phyloP scores from a whole-genome alignment of 768 basidiomycete genomes.

The Lyophyllum shimeji region DNA sequence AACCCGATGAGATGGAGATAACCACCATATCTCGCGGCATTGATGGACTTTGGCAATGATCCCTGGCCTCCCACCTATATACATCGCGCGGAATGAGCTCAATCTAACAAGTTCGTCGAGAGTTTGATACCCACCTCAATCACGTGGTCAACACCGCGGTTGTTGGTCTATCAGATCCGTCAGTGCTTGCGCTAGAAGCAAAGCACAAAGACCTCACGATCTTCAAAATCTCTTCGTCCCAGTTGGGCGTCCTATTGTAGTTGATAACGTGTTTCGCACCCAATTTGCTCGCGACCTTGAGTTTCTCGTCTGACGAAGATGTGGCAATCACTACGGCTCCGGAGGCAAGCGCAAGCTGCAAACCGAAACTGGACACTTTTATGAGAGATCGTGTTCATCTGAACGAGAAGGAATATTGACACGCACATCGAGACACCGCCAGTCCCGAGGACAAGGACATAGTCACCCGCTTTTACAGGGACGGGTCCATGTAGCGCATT shows the following conservation, averaged over 20 bases:
- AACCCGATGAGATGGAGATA: slow-evolving; percentile 50
- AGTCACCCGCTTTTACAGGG: slow-evolving; percentile 57
- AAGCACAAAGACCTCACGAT: slow-evolving; percentile 20
- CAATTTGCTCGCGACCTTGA: slow-evolving; percentile 48
- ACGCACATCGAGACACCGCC: slow-evolving; percentile 56
- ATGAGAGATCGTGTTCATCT: neutral
- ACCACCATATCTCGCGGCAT: slow-evolving; percentile 39
- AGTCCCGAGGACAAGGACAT: slow-evolving; percentile 54
- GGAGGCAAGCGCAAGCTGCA: slow-evolving; percentile 60
- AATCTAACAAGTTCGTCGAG: neutral
- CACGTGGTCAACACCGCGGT: slow-evolving; percentile 37
- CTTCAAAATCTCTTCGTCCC: slow-evolving; percentile 51
- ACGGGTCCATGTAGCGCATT: slow-evolving; percentile 50
- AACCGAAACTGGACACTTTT: slow-evolving; percentile 43
- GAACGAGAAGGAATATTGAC: neutral
- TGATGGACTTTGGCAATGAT: slow-evolving; percentile 45
- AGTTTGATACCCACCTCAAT: slow-evolving; percentile 28
- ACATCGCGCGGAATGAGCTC: slow-evolving; percentile 19
- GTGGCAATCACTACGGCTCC: slow-evolving; percentile 68
- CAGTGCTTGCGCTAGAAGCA: slow-evolving; percentile 1
- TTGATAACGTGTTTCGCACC: slow-evolving; percentile 60
- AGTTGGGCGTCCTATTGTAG: slow-evolving; percentile 56
- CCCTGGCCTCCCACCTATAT: slow-evolving; percentile 56
- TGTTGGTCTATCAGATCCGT: slow-evolving; percentile 32
- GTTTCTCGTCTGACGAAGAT: slow-evolving; percentile 65